Conservation (phyloP, 306 rosid genomes). For the Cucumis sativus region DNA sequence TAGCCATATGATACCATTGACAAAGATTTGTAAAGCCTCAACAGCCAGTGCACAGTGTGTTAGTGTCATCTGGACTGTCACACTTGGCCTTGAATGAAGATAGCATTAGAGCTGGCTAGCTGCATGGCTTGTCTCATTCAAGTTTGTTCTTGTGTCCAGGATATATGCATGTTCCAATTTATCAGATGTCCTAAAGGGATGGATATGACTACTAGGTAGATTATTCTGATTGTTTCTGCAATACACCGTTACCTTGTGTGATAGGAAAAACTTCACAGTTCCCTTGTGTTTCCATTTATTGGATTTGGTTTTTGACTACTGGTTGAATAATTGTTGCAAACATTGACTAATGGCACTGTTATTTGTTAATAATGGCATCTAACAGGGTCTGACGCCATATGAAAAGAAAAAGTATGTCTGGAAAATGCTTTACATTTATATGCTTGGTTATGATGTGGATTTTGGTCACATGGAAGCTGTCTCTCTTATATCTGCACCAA, state of each 20-base stretch:
- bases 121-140: not conserved
- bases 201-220: not conserved
- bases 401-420: constrained; percentile 99
- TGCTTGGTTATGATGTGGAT: constrained; percentile 99
- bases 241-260: not conserved
- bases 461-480: constrained; percentile 99
- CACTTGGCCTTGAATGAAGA: not conserved
- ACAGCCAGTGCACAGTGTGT: not conserved
- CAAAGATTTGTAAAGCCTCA: not conserved
- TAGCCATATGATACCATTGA: not conserved
- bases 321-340: not conserved
- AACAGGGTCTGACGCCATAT: constrained; percentile 79
- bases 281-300: not conserved
- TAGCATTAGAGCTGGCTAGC: not conserved
- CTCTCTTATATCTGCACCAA: constrained; percentile 97
- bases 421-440: constrained; percentile 95
- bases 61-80: not conserved
- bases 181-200: not conserved
- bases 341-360: not conserved
- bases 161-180: not conserved
- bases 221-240: not conserved
- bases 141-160: not conserved
- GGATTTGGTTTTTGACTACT: not conserved
- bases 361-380: constrained; percentile 8
- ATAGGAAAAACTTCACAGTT: not conserved